Evolutionary conservation across 2,329 filamentous ascomycete genomes (phyloP).

Genomic region (Samsoniella hepiali): DNA sequence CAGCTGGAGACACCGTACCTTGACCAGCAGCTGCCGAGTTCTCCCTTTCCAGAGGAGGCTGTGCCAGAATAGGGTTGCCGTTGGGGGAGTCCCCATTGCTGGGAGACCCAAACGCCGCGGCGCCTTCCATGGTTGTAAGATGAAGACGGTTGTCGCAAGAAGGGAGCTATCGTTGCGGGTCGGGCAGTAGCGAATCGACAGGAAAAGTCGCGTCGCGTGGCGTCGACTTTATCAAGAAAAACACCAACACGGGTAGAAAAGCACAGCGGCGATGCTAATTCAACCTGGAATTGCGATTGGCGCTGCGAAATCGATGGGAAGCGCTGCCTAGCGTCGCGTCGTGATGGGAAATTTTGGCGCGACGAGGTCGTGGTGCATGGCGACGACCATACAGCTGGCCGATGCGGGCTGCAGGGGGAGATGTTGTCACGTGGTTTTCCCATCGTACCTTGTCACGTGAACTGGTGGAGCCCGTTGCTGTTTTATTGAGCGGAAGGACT

Average conservation of each 20-base stretch:
- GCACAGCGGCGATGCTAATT: constrained; percentile 19
- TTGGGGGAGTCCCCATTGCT: constrained; percentile 54
- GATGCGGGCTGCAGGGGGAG: constrained; percentile 12
- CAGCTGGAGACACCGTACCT: constrained; percentile 38
- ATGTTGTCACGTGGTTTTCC: constrained; percentile 16
- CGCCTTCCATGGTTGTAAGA: constrained; percentile 53
- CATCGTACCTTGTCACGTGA: not conserved
- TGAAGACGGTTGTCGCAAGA: constrained; percentile 13
- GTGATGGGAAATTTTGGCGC: constrained; percentile 21
- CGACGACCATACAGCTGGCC: constrained; percentile 15
- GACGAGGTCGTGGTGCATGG: constrained; percentile 18
- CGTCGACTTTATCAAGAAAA: constrained; percentile 15
- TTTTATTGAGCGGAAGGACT: not conserved
- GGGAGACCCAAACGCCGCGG: constrained; percentile 55
- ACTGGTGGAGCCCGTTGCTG: too few relatives aligned
- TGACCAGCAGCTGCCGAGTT: constrained; percentile 39
- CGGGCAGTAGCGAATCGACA: constrained; percentile 21
- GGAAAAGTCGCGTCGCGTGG: constrained; percentile 16
- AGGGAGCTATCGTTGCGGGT: constrained; percentile 20
- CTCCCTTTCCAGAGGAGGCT: constrained; percentile 50
- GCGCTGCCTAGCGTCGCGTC: constrained; percentile 25
- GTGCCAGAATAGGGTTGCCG: constrained; percentile 41
- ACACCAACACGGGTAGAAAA: constrained; percentile 10
- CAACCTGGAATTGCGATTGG: constrained; percentile 15
- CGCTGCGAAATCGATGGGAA: constrained; percentile 13